Conservation (phyloP, 768 basidiomycete species). For the Mycena amicta region DNA sequence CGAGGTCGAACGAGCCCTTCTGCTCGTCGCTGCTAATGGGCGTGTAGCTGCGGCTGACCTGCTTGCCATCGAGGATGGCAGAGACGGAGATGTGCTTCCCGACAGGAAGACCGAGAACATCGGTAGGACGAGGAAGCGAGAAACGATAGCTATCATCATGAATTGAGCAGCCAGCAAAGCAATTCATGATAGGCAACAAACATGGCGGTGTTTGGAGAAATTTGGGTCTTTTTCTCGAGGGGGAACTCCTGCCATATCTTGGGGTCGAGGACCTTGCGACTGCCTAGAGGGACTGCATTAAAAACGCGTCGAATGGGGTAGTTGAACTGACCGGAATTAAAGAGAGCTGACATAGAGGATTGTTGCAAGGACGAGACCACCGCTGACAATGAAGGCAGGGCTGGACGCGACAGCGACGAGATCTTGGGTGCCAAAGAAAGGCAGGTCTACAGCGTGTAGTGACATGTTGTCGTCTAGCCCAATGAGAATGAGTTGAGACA, state of each 20-base stretch:
- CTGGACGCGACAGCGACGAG: conserved; percentile 39
- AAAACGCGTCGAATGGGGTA: conserved; percentile 18
- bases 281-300: conserved; percentile 11
- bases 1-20: conserved; percentile 90
- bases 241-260: conserved; percentile 81
- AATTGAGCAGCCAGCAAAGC: conserved; percentile 6
- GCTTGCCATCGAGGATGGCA: conserved; percentile 91
- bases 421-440: conserved; percentile 39
- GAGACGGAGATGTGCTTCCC: conserved; percentile 95
- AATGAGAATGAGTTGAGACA: conserved; percentile 62
- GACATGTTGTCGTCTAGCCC: conserved; percentile 45
- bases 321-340: conserved; percentile 41
- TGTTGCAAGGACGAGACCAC: conserved; percentile 50
- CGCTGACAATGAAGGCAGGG: conserved; percentile 55
- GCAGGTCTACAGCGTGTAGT: conserved; percentile 38
- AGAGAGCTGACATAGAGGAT: conserved; percentile 58
- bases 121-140: conserved; percentile 69
- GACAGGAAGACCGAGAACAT: conserved; percentile 89
- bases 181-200: conserved; percentile 32
- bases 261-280: conserved; percentile 72
- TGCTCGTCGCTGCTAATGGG: conserved; percentile 94
- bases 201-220: conserved; percentile 97
- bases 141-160: conserved; percentile 79
- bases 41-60: conserved; percentile 90
- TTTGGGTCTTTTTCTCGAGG: conserved; percentile 74